These are phyloP conservation scores for Pulveroboletus frians DNA, from an alignment of 768 basidiomycete genomes.

Conservation along the genomic window DNA sequence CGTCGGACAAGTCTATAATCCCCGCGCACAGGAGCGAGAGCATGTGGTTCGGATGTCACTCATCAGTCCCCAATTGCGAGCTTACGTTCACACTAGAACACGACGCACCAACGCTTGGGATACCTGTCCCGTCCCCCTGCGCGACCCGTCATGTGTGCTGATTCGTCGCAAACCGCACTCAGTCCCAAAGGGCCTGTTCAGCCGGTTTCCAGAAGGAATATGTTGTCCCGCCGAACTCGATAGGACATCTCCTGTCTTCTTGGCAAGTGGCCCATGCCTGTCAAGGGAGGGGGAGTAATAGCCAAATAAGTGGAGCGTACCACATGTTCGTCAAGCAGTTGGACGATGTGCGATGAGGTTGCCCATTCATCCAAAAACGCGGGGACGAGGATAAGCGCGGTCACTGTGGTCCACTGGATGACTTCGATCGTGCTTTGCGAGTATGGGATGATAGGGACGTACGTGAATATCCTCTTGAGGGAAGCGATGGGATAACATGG, in stretches of 20 bases:
- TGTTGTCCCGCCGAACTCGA: constrained; percentile 30
- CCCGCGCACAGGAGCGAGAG: neutral
- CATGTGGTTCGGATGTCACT: too few relatives aligned
- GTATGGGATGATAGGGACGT: constrained; percentile 20
- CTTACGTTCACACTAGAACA: neutral
- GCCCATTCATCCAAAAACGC: constrained; percentile 25
- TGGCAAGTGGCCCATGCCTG: constrained; percentile 29
- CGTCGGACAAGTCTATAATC: constrained; percentile 23
- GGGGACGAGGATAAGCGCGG: constrained; percentile 15
- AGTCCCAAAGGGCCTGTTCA: constrained; percentile 34
- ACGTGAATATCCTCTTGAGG: constrained; percentile 12
- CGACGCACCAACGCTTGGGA: constrained; percentile 34
- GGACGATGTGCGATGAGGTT: constrained; percentile 12
- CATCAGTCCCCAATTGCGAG: neutral
- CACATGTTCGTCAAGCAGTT: constrained; percentile 15
- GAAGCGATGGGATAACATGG: constrained; percentile 11
- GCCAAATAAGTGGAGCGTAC: constrained; percentile 8
- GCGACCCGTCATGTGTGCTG: constrained; percentile 31
- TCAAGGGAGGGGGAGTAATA: neutral
- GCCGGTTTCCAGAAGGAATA: constrained; percentile 1
- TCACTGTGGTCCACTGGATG: constrained; percentile 10
- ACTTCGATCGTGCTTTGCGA: constrained; percentile 19
- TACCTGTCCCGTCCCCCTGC: constrained; percentile 33
- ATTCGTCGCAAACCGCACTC: constrained; percentile 23
- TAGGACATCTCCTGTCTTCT: constrained; percentile 36